Evolutionary conservation across 2,329 filamentous ascomycete species (phyloP).

Genomic region (Pseudogymnoascus sp.): DNA sequence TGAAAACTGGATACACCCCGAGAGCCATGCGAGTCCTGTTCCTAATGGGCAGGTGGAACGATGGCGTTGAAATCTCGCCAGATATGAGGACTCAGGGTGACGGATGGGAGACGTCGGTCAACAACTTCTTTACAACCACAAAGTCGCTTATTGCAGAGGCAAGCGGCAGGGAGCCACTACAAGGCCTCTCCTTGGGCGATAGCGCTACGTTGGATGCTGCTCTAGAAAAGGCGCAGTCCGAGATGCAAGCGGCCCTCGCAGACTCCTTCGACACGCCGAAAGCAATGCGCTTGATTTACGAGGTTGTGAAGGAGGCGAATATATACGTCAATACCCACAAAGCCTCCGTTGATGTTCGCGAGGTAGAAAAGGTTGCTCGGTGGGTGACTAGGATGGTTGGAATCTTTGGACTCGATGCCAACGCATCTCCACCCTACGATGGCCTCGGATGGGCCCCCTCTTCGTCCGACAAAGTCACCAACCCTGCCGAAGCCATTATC

Average conservation of each 20-base stretch:
- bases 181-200: slow-evolving; percentile 29
- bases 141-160: slow-evolving; percentile 46
- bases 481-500: slow-evolving; percentile 38
- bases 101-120: slow-evolving; percentile 72
- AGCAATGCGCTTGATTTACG: slow-evolving; percentile 69
- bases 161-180: slow-evolving; percentile 24
- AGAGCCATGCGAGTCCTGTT: slow-evolving; percentile 78
- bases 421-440: slow-evolving; percentile 40
- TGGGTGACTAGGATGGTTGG: slow-evolving; percentile 80
- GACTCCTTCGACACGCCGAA: slow-evolving; percentile 83
- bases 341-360: slow-evolving; percentile 36
- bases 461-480: slow-evolving; percentile 28
- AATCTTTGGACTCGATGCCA: slow-evolving; percentile 71
- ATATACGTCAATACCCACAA: slow-evolving; percentile 42
- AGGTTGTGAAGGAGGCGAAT: slow-evolving; percentile 73
- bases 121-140: slow-evolving; percentile 52
- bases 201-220: slow-evolving; percentile 44
- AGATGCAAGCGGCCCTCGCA: slow-evolving; percentile 51
- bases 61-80: slow-evolving; percentile 82
- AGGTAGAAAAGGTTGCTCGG: slow-evolving; percentile 51
- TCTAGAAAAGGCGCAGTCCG: slow-evolving; percentile 43
- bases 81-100: slow-evolving; percentile 67
- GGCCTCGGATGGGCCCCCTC: slow-evolving; percentile 47
- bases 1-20: slow-evolving; percentile 62
- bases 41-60: slow-evolving; percentile 79